A percentile compares a stretch with the other conserved stretches of the same genome.
These are phyloP conservation scores for Scenedesmus sp. DNA, from an alignment of 163 green algal species.

Conservation along the genomic window DNA sequence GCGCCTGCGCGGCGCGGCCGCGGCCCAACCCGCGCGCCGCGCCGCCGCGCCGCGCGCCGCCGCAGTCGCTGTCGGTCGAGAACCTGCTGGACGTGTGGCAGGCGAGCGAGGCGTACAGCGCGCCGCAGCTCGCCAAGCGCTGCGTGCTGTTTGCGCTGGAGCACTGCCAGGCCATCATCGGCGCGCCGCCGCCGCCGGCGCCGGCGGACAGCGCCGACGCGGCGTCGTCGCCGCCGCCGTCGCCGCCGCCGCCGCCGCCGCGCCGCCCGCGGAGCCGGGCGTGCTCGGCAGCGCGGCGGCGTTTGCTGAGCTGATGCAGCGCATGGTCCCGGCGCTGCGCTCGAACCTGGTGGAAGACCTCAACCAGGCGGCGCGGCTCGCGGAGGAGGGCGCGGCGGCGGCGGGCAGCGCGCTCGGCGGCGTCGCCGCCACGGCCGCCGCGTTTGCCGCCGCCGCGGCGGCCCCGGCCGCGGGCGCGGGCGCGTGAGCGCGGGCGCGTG, in stretches of 20 bases:
- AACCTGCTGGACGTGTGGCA: constrained; percentile 84
- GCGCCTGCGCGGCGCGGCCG: too few relatives aligned
- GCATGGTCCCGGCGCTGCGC: constrained; percentile 57
- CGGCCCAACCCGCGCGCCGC: too few relatives aligned
- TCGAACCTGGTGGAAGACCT: constrained; percentile 50
- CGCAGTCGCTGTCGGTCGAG: constrained; percentile 78
- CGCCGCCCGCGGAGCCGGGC: background rate
- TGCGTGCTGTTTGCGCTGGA: constrained; percentile 92
- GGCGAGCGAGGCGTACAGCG: constrained; percentile 86
- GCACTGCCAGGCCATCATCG: constrained; percentile 72
- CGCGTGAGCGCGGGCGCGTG: too few relatives aligned
- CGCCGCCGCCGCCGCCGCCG: too few relatives aligned
- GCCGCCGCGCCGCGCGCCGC: background rate
- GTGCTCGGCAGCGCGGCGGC: background rate
- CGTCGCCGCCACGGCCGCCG: too few relatives aligned
- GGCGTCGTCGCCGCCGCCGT: background rate
- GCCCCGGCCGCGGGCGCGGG: too few relatives aligned
- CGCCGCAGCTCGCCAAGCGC: constrained; percentile 77
- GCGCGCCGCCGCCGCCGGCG: background rate
- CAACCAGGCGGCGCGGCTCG: too few relatives aligned
- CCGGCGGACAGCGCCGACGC: background rate
- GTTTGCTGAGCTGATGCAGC: constrained; percentile 49
- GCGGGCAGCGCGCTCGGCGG: too few relatives aligned
- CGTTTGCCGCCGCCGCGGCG: too few relatives aligned
- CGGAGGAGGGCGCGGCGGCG: too few relatives aligned